A percentile compares a stretch with the other conserved stretches of the same genome.
These are phyloP conservation scores for Vitis riparia DNA, from an alignment of 164 flowering plant genomes.

Conservation along the genomic window DNA sequence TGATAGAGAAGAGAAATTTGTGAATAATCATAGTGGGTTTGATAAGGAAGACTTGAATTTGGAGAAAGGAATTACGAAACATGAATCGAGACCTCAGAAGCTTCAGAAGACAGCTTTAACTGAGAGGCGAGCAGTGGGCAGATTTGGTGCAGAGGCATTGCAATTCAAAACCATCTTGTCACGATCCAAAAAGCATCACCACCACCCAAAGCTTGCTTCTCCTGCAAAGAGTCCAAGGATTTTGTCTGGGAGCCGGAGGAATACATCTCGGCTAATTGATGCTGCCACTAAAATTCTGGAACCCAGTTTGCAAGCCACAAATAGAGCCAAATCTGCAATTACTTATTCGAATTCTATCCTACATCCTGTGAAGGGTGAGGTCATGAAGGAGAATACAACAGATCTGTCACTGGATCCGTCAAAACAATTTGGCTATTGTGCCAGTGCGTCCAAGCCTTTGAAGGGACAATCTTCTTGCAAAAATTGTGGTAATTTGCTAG, in stretches of 20 bases:
- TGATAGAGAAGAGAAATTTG: slow-evolving; percentile 20
- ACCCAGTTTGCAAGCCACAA: slow-evolving; percentile 77
- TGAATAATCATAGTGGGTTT: slow-evolving; percentile 11
- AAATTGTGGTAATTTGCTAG: slow-evolving; percentile 55
- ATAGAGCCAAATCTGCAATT: slow-evolving; percentile 53
- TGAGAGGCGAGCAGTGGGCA: slow-evolving; percentile 53
- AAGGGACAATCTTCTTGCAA: slow-evolving; percentile 49
- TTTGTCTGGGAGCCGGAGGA: slow-evolving; percentile 35
- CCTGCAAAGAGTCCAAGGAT: slow-evolving; percentile 72
- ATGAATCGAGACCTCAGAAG: slow-evolving; percentile 82
- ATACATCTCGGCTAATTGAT: slow-evolving; percentile 64
- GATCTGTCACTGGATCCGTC: slow-evolving; percentile 10
- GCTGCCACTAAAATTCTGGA: slow-evolving; percentile 86
- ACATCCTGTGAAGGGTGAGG: slow-evolving; percentile 22
- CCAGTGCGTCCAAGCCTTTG: slow-evolving; percentile 18
- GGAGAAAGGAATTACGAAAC: slow-evolving; percentile 37
- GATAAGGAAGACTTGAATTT: slow-evolving; percentile 24
- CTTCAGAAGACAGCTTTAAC: slow-evolving; percentile 66
- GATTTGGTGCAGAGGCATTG: slow-evolving; percentile 72
- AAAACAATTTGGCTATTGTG: slow-evolving; percentile 19
- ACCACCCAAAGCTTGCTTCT: slow-evolving; percentile 58
- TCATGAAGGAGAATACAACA: slow-evolving; percentile 19
- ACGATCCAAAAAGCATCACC: slow-evolving; percentile 58
- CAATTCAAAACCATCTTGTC: slow-evolving; percentile 63
- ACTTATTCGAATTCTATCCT: slow-evolving; percentile 39